phyloP scores from a whole-genome alignment of 1,284 basidiomycete genomes.

The Porogramme epimiltina region DNA sequence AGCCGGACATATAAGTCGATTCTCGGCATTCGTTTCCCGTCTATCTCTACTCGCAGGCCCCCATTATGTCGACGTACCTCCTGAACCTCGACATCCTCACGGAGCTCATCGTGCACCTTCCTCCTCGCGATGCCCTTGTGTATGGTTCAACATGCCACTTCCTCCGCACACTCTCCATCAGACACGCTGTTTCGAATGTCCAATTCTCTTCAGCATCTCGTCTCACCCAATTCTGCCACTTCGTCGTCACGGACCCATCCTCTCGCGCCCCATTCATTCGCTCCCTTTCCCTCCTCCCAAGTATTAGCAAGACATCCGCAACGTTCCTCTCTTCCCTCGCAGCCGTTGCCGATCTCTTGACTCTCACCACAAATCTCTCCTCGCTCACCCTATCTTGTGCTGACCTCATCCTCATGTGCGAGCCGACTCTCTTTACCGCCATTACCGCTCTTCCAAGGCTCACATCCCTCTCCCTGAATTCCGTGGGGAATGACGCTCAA shows the following conservation, averaged over 20 bases:
- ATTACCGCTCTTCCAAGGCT: constrained; percentile 5
- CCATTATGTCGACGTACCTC: too few species aligned
- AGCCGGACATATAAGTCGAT: too few species aligned
- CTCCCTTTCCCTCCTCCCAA: constrained; percentile 4
- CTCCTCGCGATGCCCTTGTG: constrained; percentile 7
- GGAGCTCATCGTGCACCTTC: constrained; percentile 8
- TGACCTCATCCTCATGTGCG: constrained; percentile 2
- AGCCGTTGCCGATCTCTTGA: constrained; percentile 3
- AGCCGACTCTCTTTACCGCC: constrained; percentile 5
- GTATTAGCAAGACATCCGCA: neutral
- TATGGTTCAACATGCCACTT: constrained; percentile 8
- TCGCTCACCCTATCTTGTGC: constrained; percentile 5
- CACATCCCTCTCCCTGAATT: constrained; percentile 1
- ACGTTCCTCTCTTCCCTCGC: neutral
- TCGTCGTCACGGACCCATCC: constrained; percentile 7
- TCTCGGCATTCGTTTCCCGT: too few species aligned
- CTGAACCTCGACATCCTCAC: constrained; percentile 15
- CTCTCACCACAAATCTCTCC: constrained; percentile 1
- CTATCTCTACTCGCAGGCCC: too few species aligned
- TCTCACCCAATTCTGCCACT: constrained; percentile 13
- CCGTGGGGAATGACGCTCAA: neutral
- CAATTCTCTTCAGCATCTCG: constrained; percentile 2
- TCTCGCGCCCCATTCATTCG: constrained; percentile 4
- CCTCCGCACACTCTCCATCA: constrained; percentile 7
- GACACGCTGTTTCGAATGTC: constrained; percentile 12